Percentiles rank a stretch among this genome's conserved stretches.
Conservation (phyloP, 75 land plant species). For the Pseudotsuga menziesii region DNA sequence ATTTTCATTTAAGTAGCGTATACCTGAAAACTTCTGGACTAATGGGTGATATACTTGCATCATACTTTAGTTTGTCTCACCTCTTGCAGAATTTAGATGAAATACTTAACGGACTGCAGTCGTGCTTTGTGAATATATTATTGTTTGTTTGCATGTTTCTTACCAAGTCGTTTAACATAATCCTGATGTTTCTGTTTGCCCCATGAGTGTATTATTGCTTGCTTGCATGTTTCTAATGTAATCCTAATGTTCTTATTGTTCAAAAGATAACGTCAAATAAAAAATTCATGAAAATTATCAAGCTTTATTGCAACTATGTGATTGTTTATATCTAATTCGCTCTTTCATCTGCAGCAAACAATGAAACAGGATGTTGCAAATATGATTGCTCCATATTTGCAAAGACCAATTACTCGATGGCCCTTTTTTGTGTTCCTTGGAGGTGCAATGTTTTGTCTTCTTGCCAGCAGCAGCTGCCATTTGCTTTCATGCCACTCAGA, state of each 20-base stretch:
- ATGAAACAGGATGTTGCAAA: slow-evolving; percentile 28
- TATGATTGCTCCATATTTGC: slow-evolving; percentile 21
- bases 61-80: neutral
- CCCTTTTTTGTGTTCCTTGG: slow-evolving; percentile 82
- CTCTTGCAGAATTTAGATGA: slow-evolving; percentile 2
- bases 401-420: slow-evolving; percentile 44
- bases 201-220: no score
- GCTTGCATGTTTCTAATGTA: no score
- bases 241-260: no score
- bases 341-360: slow-evolving; percentile 16
- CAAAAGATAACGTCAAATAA: no score
- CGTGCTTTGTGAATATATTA: neutral
- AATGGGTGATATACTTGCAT: neutral
- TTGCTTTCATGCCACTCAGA: slow-evolving; percentile 83
- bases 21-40: neutral
- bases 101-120: slow-evolving; percentile 5
- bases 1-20: neutral
- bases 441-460: slow-evolving; percentile 88
- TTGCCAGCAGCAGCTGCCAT: slow-evolving; percentile 91
- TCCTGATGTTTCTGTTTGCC: neutral
- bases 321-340: neutral
- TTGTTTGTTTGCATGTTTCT: neutral
- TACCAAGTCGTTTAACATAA: neutral
- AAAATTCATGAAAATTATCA: no score
- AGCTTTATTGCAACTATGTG: no score